Conservation (phyloP, 2,329 filamentous ascomycete species). For the Aspergillus tubingensis region DNA sequence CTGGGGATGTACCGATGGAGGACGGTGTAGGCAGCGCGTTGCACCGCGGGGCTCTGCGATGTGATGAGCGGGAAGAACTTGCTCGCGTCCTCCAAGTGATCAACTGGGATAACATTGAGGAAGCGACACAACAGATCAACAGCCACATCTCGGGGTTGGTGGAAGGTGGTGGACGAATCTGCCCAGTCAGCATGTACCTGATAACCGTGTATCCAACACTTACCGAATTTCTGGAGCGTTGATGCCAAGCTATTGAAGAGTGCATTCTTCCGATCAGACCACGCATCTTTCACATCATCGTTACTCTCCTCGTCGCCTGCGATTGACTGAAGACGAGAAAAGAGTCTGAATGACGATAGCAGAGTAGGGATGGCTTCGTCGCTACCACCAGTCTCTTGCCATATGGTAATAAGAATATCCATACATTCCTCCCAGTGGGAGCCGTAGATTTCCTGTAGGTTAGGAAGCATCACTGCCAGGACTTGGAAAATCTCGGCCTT, state of each 20-base stretch:
- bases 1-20: slow-evolving; percentile 78
- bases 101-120: slow-evolving; percentile 63
- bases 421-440: slow-evolving; percentile 76
- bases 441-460: slow-evolving; percentile 80
- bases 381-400: slow-evolving; percentile 53
- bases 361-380: slow-evolving; percentile 63
- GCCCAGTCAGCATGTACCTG: slow-evolving; percentile 12
- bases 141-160: slow-evolving; percentile 72
- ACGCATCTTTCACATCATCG: slow-evolving; percentile 78
- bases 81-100: slow-evolving; percentile 63
- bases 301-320: slow-evolving; percentile 65
- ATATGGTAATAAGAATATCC: slow-evolving; percentile 60
- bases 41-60: slow-evolving; percentile 72
- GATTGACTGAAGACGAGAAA: slow-evolving; percentile 62
- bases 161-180: slow-evolving; percentile 53
- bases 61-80: slow-evolving; percentile 76
- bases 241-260: slow-evolving; percentile 60
- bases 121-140: slow-evolving; percentile 73
- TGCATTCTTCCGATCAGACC: slow-evolving; percentile 60
- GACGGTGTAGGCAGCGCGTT: slow-evolving; percentile 77
- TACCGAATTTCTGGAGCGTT: slow-evolving; percentile 44
- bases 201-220: slow-evolving; percentile 14
- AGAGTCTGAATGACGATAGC: slow-evolving; percentile 72
- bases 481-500: slow-evolving; percentile 45
- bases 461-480: slow-evolving; percentile 64